Evolutionary conservation across 2,329 filamentous ascomycete species (phyloP), one percentile per base, ranked within the genome.

Genomic region (Aureobasidium uvarum): DNA sequence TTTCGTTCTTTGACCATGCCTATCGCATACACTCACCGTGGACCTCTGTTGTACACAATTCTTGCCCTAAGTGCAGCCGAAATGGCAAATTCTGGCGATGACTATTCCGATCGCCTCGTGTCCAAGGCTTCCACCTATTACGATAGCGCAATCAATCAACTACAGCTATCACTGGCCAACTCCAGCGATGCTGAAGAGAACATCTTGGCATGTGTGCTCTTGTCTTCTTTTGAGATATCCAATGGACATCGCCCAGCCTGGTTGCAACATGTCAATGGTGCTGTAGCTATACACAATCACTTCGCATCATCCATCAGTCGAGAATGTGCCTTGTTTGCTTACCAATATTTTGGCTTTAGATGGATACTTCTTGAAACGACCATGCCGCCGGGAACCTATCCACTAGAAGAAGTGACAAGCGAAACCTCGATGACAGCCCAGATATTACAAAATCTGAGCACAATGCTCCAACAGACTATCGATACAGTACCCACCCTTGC

Each of bases 361-460:
- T 62, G 58, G 58, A 62, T 62, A 23, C 31, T 62, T 4, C 20
- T 62, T 11, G 58, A 62, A 16, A 62, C 58, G 20, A 62, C 58
- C 6, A 62, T 62, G 58, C 58, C 58, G 18, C 58, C 58, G 38
- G 58, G 58, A n/a, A 62, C 43, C 13, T 62, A 62, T n/a, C 41
- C 58, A 18, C 28, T 36, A 13, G 45, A 62, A n/a, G 43, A 48
- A 33, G 58, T 62, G 7, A 39, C 45, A 18, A 41, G n/a, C 36
- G 58, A 39, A 11, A 36, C 28, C 7, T 48, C 58, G 1, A 38
- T 62, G 58, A 62, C 58, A 11, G 18, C n/a, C 20, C 58, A 28
- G 23, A 31, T 62, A 1, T 18, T 62, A 4, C 41, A 38, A 5
- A 48, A 38, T 14, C 8, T 62, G 31, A 62, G 39, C 23, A 11